Percentiles rank a stretch among this genome's conserved stretches.
Evolutionary conservation across 371 early-diverging fungal genomes (phyloP).

Genomic region (Rhizopus delemar): DNA sequence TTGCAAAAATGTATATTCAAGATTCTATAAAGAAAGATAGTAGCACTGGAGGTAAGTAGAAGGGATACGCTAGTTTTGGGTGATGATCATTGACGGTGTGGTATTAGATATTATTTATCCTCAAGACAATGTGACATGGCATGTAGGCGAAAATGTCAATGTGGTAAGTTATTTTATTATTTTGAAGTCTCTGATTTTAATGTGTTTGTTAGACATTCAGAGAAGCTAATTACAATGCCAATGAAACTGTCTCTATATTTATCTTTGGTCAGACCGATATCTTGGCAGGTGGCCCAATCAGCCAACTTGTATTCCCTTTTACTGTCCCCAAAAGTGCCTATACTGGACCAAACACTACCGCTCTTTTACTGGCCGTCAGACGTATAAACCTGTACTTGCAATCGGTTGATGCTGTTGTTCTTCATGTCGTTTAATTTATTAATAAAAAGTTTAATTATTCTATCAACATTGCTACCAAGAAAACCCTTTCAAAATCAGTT

Average conservation of each 20-base stretch:
- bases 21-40: neutral
- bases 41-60: neutral
- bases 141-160: slow-evolving; percentile 38
- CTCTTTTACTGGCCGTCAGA: slow-evolving; percentile 40
- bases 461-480: too few relatives aligned
- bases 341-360: slow-evolving; percentile 20
- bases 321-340: slow-evolving; percentile 28
- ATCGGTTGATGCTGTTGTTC: slow-evolving; percentile 32
- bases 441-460: neutral
- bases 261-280: slow-evolving; percentile 25
- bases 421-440: slow-evolving; percentile 4
- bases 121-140: slow-evolving; percentile 29
- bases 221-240: neutral
- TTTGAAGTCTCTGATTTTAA: too few relatives aligned
- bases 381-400: slow-evolving; percentile 26
- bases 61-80: too few relatives aligned
- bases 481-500: too few relatives aligned
- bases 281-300: slow-evolving; percentile 31
- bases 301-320: slow-evolving; percentile 26
- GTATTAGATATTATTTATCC: slow-evolving; percentile 34
- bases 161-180: slow-evolving; percentile 5
- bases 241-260: slow-evolving; percentile 36
- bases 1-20: slow-evolving; percentile 1
- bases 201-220: neutral
- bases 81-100: too few relatives aligned